Evolutionary conservation across 2,329 filamentous ascomycete genomes (phyloP).

Genomic region (Seiridium cupressi): DNA sequence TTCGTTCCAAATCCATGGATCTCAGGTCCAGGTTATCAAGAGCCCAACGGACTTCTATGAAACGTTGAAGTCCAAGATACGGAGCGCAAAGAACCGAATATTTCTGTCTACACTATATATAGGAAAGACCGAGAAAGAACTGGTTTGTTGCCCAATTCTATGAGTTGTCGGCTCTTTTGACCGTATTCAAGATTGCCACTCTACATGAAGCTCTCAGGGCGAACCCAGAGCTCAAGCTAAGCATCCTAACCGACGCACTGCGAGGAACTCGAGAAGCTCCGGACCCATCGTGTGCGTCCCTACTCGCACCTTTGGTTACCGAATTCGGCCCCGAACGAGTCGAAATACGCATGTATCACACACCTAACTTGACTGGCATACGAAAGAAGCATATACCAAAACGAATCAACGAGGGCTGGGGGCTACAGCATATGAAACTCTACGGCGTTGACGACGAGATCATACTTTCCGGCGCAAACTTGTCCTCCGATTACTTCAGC

Average conservation of each 20-base stretch:
- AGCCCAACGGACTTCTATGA: constrained; percentile 89
- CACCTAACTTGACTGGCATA: constrained; percentile 86
- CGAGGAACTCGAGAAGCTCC: constrained; percentile 91
- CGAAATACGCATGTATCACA: constrained; percentile 96
- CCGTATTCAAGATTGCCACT: constrained; percentile 60
- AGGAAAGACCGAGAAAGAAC: constrained; percentile 85
- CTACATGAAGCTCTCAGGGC: constrained; percentile 70
- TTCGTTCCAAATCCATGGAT: constrained; percentile 81
- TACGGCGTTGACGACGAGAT: constrained; percentile 96
- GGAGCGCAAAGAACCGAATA: constrained; percentile 72
- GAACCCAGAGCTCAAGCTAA: constrained; percentile 77
- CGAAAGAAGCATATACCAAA: constrained; percentile 81
- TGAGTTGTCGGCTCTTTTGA: constrained; percentile 10
- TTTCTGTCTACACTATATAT: constrained; percentile 98
- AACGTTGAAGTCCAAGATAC: constrained; percentile 85
- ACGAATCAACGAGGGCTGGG: constrained; percentile 97
- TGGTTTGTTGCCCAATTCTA: constrained; percentile 50
- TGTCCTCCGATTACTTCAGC: constrained; percentile 93
- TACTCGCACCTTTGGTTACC: constrained; percentile 77
- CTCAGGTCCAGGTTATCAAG: constrained; percentile 75
- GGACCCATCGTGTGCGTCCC: constrained; percentile 79
- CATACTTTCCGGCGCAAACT: constrained; percentile 89
- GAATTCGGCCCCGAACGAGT: constrained; percentile 85
- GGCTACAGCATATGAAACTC: constrained; percentile 97
- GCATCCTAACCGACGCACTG: constrained; percentile 86